Evolutionary conservation across 257 asterid genomes (phyloP), one percentile per base, ranked within the genome.

Genomic region (Eustoma russellianum): DNA sequence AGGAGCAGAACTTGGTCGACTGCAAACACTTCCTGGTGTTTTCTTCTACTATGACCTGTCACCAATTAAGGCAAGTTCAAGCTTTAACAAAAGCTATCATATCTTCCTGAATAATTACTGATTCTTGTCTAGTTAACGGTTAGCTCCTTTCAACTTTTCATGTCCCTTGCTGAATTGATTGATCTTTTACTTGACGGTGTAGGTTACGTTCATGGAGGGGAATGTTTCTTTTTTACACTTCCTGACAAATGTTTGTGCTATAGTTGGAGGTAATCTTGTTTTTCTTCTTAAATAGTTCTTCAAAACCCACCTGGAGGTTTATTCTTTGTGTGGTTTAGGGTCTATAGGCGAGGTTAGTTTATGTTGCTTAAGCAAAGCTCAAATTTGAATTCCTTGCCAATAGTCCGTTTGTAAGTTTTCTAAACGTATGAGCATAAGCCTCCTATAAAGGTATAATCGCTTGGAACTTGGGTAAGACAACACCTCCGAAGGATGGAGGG

Each of bases 21-120:
- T 77, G 57, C 94, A 76, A 69, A 47, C 92, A 41, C 76, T 87
- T 69, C 98, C 95, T 19, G 99, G 99, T 54, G 97, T 79, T 57
- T 92, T 87, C 75, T 83, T 88, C 83, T 79, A 79, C 53, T 92
- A 92, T 62, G 97, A 92, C 58, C 95, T 88, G 60, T 92, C 99
- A 30, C 97, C 97, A 54, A 92, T 92, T 65, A 92, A 92, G 97
- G 99, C 81, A 46, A 41, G 83, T 58, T 48, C 12, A 18, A 33
- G 13, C 15, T 13, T n/a, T 12, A 24, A 13, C 19, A n/a, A 56
- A 41, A n/a, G 43, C 43, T 38, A 38, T 38, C 43, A 38, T 38
- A 38, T 38, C 30, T 24, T 24, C 2, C 30, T 24, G 30, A 24
- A 24, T 24, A 24, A 24, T 24, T 24, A 4, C 3, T 4, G 30